phyloP scores from a whole-genome alignment of 2,329 filamentous ascomycete species.

The Nemania sp. region DNA sequence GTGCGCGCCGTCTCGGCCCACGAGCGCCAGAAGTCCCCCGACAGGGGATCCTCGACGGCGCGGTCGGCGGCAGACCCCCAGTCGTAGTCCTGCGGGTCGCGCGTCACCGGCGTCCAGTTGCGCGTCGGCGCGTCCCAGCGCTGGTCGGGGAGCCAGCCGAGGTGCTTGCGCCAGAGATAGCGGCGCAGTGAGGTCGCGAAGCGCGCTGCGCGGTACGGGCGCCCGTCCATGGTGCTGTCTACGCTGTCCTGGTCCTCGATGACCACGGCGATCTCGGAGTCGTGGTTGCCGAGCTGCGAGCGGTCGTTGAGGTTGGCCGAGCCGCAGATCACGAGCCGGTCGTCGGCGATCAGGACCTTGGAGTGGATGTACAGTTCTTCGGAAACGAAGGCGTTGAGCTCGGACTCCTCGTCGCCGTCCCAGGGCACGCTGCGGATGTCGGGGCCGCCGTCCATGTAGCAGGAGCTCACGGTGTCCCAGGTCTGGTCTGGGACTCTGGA shows the following conservation, averaged over 20 bases:
- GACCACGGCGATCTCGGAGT: conserved; percentile 90
- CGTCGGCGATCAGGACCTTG: conserved; percentile 91
- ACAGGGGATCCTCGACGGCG: conserved; percentile 80
- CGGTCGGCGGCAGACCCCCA: conserved; percentile 75
- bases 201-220: conserved; percentile 75
- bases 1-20: conserved; percentile 79
- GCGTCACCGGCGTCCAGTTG: conserved; percentile 81
- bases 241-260: conserved; percentile 82
- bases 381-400: conserved; percentile 71
- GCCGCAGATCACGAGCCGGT: conserved; percentile 85
- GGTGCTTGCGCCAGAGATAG: conserved; percentile 90
- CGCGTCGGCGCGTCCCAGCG: conserved; percentile 72
- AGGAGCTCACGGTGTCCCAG: conserved; percentile 81
- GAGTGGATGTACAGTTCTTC: conserved; percentile 82
- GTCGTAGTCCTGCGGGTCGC: conserved; percentile 78
- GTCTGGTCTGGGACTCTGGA: conserved; percentile 65
- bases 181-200: conserved; percentile 86
- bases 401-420: conserved; percentile 65
- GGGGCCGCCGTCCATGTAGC: conserved; percentile 84
- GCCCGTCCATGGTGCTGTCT: conserved; percentile 78
- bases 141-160: conserved; percentile 84
- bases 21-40: conserved; percentile 73
- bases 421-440: conserved; percentile 72
- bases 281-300: conserved; percentile 84
- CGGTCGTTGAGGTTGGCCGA: conserved; percentile 94